Conservation (phyloP, 805 yeast species). For the Dipodascopsis tothii region DNA sequence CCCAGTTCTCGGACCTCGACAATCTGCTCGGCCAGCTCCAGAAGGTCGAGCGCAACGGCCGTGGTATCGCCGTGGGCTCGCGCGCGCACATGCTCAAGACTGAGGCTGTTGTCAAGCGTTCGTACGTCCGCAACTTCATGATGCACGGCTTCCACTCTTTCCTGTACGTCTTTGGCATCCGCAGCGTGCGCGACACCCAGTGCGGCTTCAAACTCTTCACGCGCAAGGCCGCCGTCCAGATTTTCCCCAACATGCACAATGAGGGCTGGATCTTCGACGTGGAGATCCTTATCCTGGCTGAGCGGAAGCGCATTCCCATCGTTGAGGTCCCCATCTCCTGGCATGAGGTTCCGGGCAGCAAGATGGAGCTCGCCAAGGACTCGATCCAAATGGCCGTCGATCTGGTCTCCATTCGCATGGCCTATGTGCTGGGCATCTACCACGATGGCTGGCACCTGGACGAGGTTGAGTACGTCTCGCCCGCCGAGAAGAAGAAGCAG, state of each 20-base stretch:
- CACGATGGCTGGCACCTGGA: constrained; percentile 7
- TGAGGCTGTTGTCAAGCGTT: constrained; percentile 92
- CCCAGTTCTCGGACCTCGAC: constrained; percentile 61
- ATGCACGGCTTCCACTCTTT: constrained; percentile 88
- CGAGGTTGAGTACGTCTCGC: too few species aligned
- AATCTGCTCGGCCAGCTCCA: constrained; percentile 34
- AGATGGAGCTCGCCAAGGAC: constrained; percentile 85
- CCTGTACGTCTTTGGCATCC: constrained; percentile 81
- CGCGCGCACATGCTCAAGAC: constrained; percentile 95
- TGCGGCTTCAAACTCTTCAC: constrained; percentile 95
- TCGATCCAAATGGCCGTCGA: constrained; percentile 90
- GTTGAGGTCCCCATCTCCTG: constrained; percentile 82
- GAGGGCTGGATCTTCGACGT: constrained; percentile 99
- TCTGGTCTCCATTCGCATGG: constrained; percentile 79
- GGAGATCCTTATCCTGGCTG: constrained; percentile 76
- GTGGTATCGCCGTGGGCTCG: constrained; percentile 79
- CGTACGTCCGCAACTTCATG: constrained; percentile 76
- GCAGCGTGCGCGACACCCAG: constrained; percentile 85
- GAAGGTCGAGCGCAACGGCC: constrained; percentile 21
- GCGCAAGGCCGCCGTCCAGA: constrained; percentile 50
- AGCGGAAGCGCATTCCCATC: constrained; percentile 57
- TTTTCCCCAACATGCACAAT: constrained; percentile 88
- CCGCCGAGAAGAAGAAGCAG: too few species aligned
- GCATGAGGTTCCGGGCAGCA: constrained; percentile 96
- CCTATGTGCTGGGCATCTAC: constrained; percentile 80